Base-by-base conservation (phyloP, 2,329 filamentous ascomycete species). In the Fusarium euwallaceae region DNA sequence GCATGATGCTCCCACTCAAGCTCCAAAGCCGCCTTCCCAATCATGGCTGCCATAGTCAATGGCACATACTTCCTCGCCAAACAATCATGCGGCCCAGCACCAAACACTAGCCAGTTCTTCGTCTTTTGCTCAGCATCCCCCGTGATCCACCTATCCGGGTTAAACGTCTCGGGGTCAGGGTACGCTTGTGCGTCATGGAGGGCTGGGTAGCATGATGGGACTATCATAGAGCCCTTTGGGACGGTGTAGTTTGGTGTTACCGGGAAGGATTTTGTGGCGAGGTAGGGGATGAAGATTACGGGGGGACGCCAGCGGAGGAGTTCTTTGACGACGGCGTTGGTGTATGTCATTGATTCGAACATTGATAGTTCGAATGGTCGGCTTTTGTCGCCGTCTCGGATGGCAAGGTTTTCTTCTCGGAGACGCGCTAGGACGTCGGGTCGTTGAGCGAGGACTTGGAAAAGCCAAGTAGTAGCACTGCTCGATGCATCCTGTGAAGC, bases 101-200 rank as follows among this genome's bases (percentile, higher is more conserved):
- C 87, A 73, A 89, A 89, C 0, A 89, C 87, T 2, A 89, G 81
- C 86, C 87, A 89, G 62, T 89, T 89, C 75, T 86, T 88, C 0
- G 83, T 87, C 77, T 88, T 86, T 10, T 81, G 80, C 71, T 85
- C 86, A 2, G 87, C 87, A 64, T 88, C 85, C 0, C 87, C 87
- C 0, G 86, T 81, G 34, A 89, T 86, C 87, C 87, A 89, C 24
- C 87, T 82, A 3, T 89, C 87, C 0, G 87, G 87, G 43, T 89
- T 82, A 36, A 88, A 88, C 0, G 79, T 75, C 11, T 88, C 82
- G 0, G 87, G 86, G 24, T 86, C 79, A 0, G 85, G 83, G 64
- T 88, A 89, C 0, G 78, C 85, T 11, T 84, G 80, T 0, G 86
- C 85, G 67, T 88, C 86, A 66, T 88, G 87, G 0, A 88, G 80